These are phyloP conservation scores for Persicaria tinctoria DNA, from an alignment of 148 eudicot species.

Conservation along the genomic window DNA sequence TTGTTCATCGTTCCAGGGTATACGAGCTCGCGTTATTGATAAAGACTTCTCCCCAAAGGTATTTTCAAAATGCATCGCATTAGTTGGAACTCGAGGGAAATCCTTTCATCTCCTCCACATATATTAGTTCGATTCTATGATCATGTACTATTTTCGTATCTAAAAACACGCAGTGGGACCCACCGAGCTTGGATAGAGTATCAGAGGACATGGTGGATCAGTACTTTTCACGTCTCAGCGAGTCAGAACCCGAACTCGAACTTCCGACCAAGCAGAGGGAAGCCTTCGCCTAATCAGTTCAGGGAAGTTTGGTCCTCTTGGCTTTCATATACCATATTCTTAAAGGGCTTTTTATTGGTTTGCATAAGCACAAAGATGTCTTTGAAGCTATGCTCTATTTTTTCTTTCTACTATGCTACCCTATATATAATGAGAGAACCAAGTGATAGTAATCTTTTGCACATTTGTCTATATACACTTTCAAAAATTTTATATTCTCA, in stretches of 20 bases:
- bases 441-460: too few relatives aligned
- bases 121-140: background rate
- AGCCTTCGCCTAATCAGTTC: slow-evolving; percentile 37
- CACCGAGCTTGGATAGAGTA: slow-evolving; percentile 69
- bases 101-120: background rate
- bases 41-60: slow-evolving; percentile 88
- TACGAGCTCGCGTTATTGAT: slow-evolving; percentile 76
- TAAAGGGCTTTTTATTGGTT: too few relatives aligned
- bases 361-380: too few relatives aligned
- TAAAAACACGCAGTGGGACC: slow-evolving; percentile 67
- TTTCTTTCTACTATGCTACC: too few relatives aligned
- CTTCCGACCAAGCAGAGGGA: slow-evolving; percentile 59
- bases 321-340: too few relatives aligned
- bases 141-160: background rate
- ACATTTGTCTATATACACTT: too few relatives aligned
- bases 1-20: slow-evolving; percentile 37
- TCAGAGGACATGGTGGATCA: slow-evolving; percentile 80
- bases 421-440: too few relatives aligned
- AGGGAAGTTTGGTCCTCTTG: background rate
- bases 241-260: slow-evolving; percentile 60
- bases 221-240: slow-evolving; percentile 49
- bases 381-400: too few relatives aligned
- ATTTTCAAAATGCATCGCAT: slow-evolving; percentile 14
- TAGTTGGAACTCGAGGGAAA: background rate
- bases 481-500: too few relatives aligned